Conservation (phyloP, 208 protist species). For the Trypanosoma vivax region DNA sequence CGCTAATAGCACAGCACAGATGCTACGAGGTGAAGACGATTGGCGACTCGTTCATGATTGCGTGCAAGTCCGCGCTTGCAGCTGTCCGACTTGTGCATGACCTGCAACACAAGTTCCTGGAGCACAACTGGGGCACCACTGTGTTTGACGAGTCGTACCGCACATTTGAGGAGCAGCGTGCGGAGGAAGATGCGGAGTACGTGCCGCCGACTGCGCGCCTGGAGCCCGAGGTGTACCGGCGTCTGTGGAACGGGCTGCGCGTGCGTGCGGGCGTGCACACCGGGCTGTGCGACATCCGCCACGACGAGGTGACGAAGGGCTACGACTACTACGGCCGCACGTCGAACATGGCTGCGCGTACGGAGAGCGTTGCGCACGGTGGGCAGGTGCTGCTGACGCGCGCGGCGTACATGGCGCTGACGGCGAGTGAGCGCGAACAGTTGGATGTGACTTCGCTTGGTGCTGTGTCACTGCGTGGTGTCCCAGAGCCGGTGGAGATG, state of each 20-base stretch:
- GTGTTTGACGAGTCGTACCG: constrained; percentile 36
- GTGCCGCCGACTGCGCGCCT: constrained; percentile 22
- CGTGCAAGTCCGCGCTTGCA: constrained; percentile 20
- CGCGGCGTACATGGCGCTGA: background rate
- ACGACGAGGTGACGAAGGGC: constrained; percentile 4
- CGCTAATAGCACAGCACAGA: constrained; percentile 39
- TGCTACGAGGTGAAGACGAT: constrained; percentile 83
- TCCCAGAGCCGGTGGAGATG: constrained; percentile 39
- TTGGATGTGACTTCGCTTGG: constrained; percentile 13
- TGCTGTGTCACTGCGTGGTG: constrained; percentile 33
- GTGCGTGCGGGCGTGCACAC: constrained; percentile 53
- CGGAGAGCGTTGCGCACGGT: constrained; percentile 4
- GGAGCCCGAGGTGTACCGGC: constrained; percentile 9
- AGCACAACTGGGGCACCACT: constrained; percentile 33
- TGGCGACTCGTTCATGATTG: constrained; percentile 51
- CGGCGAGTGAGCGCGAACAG: background rate
- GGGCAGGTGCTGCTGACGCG: constrained; percentile 1
- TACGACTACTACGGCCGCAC: constrained; percentile 4
- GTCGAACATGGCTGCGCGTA: background rate
- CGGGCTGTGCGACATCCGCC: constrained; percentile 1
- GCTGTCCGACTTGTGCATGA: constrained; percentile 35
- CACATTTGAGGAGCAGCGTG: constrained; percentile 23
- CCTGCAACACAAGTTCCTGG: constrained; percentile 39
- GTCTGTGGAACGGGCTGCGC: constrained; percentile 32
- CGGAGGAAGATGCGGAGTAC: constrained; percentile 5